phyloP scores from a whole-genome alignment of 1,284 basidiomycete species.

The Salmacisia buchloeana region DNA sequence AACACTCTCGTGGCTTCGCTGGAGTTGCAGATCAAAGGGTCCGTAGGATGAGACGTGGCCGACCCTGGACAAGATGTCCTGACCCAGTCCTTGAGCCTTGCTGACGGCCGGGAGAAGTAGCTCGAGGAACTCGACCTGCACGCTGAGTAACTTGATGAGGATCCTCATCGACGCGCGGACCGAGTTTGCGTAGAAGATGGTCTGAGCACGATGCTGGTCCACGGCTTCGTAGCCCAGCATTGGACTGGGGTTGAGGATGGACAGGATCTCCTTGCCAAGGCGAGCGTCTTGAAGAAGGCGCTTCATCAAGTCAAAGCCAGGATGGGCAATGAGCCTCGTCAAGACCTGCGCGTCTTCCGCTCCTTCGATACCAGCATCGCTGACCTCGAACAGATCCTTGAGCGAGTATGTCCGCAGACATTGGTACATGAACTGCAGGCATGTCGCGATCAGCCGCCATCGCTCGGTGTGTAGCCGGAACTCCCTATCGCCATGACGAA shows the following conservation, averaged over 20 bases:
- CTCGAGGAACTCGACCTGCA: constrained; percentile 84
- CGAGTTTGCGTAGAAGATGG: constrained; percentile 56
- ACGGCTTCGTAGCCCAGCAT: constrained; percentile 52
- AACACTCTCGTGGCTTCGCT: constrained; percentile 68
- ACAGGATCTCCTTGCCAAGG: constrained; percentile 67
- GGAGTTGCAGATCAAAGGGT: constrained; percentile 66
- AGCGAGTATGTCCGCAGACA: constrained; percentile 62
- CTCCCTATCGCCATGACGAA: constrained; percentile 59
- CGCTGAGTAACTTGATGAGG: constrained; percentile 63
- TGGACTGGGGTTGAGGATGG: constrained; percentile 58
- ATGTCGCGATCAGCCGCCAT: constrained; percentile 80
- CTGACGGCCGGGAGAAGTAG: constrained; percentile 71
- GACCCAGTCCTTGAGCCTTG: not conserved
- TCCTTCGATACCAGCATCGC: constrained; percentile 19
- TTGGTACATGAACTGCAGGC: constrained; percentile 77
- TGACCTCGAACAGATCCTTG: constrained; percentile 15
- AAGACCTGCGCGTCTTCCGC: constrained; percentile 40
- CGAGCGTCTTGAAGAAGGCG: constrained; percentile 69
- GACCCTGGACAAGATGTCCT: constrained; percentile 16
- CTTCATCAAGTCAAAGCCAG: constrained; percentile 80
- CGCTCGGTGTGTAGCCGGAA: constrained; percentile 70
- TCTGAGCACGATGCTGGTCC: constrained; percentile 66
- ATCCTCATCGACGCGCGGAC: not conserved
- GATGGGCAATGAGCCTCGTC: constrained; percentile 60
- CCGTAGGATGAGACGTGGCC: constrained; percentile 56